Percentiles rank a stretch among this genome's conserved stretches.
Conservation (phyloP, 495 filamentous ascomycete species). For the Penicillium canariense region DNA sequence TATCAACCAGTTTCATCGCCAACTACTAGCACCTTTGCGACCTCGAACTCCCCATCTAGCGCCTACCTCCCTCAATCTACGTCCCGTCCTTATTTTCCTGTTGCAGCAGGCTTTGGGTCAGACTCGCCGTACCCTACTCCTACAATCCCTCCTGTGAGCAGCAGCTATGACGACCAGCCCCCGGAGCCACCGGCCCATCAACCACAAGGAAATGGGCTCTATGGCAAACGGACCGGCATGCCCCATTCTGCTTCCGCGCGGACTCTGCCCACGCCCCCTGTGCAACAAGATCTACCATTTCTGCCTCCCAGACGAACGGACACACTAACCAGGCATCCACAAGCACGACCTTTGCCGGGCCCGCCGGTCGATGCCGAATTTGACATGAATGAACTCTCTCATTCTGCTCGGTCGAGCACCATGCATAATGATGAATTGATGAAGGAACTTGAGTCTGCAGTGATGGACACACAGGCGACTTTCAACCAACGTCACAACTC, state of each 20-base stretch:
- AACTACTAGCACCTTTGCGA: conserved; percentile 23
- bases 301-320: conserved; percentile 51
- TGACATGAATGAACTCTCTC: conserved; percentile 10
- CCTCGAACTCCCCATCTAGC: conserved; percentile 24
- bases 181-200: conserved; percentile 49
- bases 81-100: conserved; percentile 28
- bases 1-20: conserved; percentile 26
- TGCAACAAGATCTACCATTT: conserved; percentile 44
- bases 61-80: conserved; percentile 19
- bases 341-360: conserved; percentile 59
- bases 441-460: conserved; percentile 48
- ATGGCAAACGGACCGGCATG: conserved; percentile 30
- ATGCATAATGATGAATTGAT: conserved; percentile 41
- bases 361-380: conserved; percentile 49
- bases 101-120: conserved; percentile 26
- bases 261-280: conserved; percentile 38
- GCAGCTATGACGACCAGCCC: conserved; percentile 41
- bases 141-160: conserved; percentile 22
- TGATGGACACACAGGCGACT: conserved; percentile 34
- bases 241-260: conserved; percentile 38
- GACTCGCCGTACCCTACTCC: conserved; percentile 31
- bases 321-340: conserved; percentile 56
- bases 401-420: conserved; percentile 8
- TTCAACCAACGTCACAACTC: conserved; percentile 28
- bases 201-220: conserved; percentile 27